Evolutionary conservation across 75 land plant genomes (phyloP), one percentile per base, ranked within the genome.

Genomic region (Pinus tabuliformis): DNA sequence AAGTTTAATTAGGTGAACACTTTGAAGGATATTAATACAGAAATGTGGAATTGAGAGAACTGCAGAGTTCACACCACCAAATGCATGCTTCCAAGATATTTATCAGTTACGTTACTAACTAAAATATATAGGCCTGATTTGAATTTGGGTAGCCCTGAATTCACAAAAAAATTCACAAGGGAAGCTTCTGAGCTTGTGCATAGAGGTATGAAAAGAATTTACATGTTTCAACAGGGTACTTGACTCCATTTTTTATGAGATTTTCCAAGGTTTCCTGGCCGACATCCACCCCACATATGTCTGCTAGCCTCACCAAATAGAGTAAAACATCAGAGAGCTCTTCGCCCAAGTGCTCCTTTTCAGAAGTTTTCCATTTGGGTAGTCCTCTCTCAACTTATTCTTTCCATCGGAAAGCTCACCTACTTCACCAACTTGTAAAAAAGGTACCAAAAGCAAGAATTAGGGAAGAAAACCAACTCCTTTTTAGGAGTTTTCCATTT

Each of bases 331-430:
- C 96, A 12, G 96, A 93, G 3, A 93, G 78, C 78, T 93, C 96
- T 58, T 93, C 96, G 16, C 88, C 96, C 73, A 93, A 66, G 63
- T 93, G 96, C 78, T 91, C 94, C 80, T 85, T 91, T 62, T 93
- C 95, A 3, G 77, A 76, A 14, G 64, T 77, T 42, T 77, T 82
- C 96, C 96, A 93, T 63, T 84, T 86, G 1, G 92, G 91, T 11
- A 93, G 79, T 6, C 91, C 96, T 68, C 78, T 87, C 76, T 81
- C 84, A 14, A 93, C 96, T 73, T 93, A 94, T 28, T 94, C 96
- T 72, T 79, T 89, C 96, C 96, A 93, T 59, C 89, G 94, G 96
- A 91, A 5, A 93, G 86, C 82, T 93, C 96, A 11, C 96, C 96
- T 4, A 93, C 94, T 62, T 93, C 96, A 16, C 96, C 96, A 56